Evolutionary conservation across 2,329 filamentous ascomycete genomes (phyloP).

Genomic region (Fusarium guadeloupense): DNA sequence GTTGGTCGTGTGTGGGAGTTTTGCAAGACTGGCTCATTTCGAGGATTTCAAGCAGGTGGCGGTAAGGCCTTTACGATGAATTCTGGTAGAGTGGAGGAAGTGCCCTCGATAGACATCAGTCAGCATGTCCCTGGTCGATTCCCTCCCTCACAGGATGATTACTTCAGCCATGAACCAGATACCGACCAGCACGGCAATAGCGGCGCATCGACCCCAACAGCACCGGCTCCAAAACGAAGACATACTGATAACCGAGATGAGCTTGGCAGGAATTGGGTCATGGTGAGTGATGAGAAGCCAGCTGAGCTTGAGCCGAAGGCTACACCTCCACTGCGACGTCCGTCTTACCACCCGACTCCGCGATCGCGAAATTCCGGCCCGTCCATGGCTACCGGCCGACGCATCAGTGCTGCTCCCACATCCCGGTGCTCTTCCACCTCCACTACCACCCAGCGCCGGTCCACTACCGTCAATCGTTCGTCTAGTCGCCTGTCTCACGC

Average conservation of each 20-base stretch:
- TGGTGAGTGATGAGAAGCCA: conserved; percentile 61
- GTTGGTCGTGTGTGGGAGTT: conserved; percentile 87
- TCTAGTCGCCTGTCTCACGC: conserved; percentile 57
- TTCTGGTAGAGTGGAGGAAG: conserved; percentile 35
- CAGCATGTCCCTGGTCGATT: conserved; percentile 45
- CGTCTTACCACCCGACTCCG: conserved; percentile 37
- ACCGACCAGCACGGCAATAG: conserved; percentile 46
- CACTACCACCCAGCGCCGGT: conserved; percentile 37
- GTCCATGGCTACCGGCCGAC: conserved; percentile 50
- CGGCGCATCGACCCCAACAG: conserved; percentile 54
- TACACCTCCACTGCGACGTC: conserved; percentile 42
- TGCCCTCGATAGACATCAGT: conserved; percentile 30
- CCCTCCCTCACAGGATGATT: conserved; percentile 45
- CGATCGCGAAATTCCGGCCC: conserved; percentile 48
- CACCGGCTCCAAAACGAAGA: conserved; percentile 61
- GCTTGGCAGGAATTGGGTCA: conserved; percentile 75
- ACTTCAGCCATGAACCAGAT: conserved; percentile 16
- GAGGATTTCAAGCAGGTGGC: conserved; percentile 87
- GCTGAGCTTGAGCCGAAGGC: conserved; percentile 29
- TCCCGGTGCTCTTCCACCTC: conserved; percentile 46
- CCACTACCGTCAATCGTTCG: conserved; percentile 33
- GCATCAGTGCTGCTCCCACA: conserved; percentile 54
- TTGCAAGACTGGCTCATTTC: conserved; percentile 77
- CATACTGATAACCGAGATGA: conserved; percentile 65
- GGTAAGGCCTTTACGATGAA: conserved; percentile 74